These are phyloP conservation scores for Penicillium desertorum DNA, from an alignment of 495 filamentous ascomycete genomes.

Conservation along the genomic window DNA sequence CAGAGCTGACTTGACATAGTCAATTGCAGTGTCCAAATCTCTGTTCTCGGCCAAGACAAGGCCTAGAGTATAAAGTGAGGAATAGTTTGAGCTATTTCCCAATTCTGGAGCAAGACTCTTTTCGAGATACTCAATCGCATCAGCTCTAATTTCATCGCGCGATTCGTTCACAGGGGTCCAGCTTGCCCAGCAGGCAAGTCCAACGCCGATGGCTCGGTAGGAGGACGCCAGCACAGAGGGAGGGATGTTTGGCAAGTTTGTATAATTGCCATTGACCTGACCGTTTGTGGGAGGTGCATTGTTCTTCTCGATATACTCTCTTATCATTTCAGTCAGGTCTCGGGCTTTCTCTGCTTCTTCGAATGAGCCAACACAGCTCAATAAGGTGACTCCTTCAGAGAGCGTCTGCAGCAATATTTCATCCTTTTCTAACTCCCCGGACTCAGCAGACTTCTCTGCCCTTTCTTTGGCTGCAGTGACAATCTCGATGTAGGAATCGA, in stretches of 20 bases:
- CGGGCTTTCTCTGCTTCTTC: conserved; percentile 76
- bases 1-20: conserved; percentile 66
- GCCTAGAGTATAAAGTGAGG: conserved; percentile 76
- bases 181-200: conserved; percentile 80
- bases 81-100: conserved; percentile 59
- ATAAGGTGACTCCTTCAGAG: conserved; percentile 70
- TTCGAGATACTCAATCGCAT: conserved; percentile 71
- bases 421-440: conserved; percentile 74
- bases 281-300: conserved; percentile 36
- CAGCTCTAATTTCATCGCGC: conserved; percentile 65
- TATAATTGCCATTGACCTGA: conserved; percentile 30
- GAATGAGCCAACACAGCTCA: conserved; percentile 76
- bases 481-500: conserved; percentile 87
- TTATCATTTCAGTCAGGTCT: conserved; percentile 61
- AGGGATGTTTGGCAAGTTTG: conserved; percentile 43
- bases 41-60: conserved; percentile 77
- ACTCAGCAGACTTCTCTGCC: conserved; percentile 74
- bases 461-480: conserved; percentile 76
- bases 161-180: conserved; percentile 70
- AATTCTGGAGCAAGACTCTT: conserved; percentile 65
- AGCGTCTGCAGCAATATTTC: conserved; percentile 70
- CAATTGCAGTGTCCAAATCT: conserved; percentile 73
- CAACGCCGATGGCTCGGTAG: conserved; percentile 79
- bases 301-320: conserved; percentile 60
- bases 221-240: conserved; percentile 59